These are phyloP conservation scores for Cyanidiococcus yangmingshanensis DNA, from an alignment of 23 red algal genomes.

Conservation along the genomic window DNA sequence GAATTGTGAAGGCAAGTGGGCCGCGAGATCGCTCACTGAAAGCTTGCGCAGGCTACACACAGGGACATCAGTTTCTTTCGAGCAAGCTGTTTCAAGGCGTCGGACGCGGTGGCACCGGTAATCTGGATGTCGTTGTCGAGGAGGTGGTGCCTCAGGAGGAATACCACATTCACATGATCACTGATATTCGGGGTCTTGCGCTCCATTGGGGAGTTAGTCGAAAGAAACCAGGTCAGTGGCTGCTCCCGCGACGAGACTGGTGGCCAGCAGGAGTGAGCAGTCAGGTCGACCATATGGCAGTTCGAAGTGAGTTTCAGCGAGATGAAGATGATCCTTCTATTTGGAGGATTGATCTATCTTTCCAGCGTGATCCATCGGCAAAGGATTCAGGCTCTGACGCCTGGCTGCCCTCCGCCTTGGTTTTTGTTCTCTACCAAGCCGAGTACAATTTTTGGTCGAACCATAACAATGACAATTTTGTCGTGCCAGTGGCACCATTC, in stretches of 20 bases:
- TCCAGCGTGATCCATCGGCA: not conserved
- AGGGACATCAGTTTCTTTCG: not conserved
- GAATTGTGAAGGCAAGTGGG: not conserved
- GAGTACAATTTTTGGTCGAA: constrained; percentile 23
- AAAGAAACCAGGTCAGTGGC: constrained; percentile 1
- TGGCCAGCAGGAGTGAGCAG: not conserved
- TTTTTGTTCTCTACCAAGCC: constrained; percentile 5
- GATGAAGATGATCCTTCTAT: not conserved
- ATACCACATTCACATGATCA: not conserved
- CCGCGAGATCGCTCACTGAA: not conserved
- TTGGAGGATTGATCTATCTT: not conserved
- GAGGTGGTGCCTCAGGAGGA: not conserved
- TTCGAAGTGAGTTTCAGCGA: not conserved
- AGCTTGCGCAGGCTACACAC: not conserved
- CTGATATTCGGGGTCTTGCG: not conserved
- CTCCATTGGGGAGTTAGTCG: constrained; percentile 7
- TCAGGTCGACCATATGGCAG: not conserved
- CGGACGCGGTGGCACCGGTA: not conserved
- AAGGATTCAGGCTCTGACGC: not conserved
- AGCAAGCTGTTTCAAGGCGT: not conserved
- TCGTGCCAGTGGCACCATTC: constrained; percentile 1
- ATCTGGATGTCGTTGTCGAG: not conserved
- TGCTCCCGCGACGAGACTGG: constrained; percentile 2
- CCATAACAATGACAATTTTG: constrained; percentile 7
- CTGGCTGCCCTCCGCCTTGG: not conserved